These are phyloP conservation scores for Hypoxylon perforatum DNA, from an alignment of 495 filamentous ascomycete species.

Conservation along the genomic window DNA sequence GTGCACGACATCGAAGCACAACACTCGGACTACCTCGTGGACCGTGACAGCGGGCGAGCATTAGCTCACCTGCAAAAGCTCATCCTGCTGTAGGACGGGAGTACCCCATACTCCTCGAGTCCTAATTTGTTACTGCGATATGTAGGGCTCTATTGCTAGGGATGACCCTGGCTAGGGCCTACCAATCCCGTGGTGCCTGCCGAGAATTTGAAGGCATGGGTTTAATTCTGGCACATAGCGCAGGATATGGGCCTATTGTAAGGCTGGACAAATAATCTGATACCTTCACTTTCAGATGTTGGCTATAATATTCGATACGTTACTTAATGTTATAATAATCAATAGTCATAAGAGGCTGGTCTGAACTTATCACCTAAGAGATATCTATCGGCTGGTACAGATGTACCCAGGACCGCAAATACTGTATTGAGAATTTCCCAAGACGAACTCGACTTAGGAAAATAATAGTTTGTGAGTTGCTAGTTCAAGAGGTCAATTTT, in stretches of 20 bases:
- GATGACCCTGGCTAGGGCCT: slow-evolving; percentile 21
- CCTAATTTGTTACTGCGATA: not conserved
- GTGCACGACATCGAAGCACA: not conserved
- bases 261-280: not conserved
- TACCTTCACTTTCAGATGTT: not conserved
- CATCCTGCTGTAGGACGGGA: slow-evolving; percentile 9
- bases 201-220: slow-evolving; percentile 4
- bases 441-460: no score
- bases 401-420: no score
- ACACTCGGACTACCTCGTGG: not conserved
- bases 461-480: no score
- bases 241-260: not conserved
- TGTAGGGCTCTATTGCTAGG: slow-evolving; percentile 23
- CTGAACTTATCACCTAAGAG: no score
- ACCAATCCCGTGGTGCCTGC: slow-evolving; percentile 6
- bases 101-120: slow-evolving; percentile 7
- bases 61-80: slow-evolving; percentile 19
- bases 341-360: no score
- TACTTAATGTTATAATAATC: no score
- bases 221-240: not conserved
- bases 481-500: no score
- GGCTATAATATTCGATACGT: no score
- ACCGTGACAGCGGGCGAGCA: not conserved
- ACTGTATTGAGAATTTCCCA: no score
- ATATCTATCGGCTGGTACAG: no score